Conservation (phyloP, 1,284 basidiomycete genomes). For the Fomitopsis pinicola region DNA sequence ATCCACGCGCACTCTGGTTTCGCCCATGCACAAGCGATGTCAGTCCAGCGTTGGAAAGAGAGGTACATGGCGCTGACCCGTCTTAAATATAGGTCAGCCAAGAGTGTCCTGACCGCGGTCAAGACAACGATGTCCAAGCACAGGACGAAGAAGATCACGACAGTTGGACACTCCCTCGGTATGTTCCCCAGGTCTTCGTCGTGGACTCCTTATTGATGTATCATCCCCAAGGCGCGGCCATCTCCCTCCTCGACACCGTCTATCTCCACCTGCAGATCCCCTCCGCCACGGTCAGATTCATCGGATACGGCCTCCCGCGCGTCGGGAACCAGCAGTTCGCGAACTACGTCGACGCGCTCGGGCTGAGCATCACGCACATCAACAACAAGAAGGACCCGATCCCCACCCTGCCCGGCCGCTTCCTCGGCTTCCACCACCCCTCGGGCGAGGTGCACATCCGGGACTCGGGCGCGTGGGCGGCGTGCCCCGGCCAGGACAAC, state of each 20-base stretch:
- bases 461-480: slow-evolving; percentile 41
- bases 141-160: slow-evolving; percentile 27
- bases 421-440: slow-evolving; percentile 51
- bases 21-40: slow-evolving; percentile 39
- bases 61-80: background rate
- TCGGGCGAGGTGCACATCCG: slow-evolving; percentile 58
- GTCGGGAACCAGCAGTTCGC: slow-evolving; percentile 59
- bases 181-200: background rate
- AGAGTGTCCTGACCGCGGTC: slow-evolving; percentile 34
- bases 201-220: background rate
- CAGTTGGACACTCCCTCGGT: slow-evolving; percentile 40
- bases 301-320: slow-evolving; percentile 52
- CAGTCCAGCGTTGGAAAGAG: background rate
- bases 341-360: slow-evolving; percentile 48
- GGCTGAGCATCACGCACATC: slow-evolving; percentile 33
- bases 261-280: slow-evolving; percentile 43
- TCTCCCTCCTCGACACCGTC: slow-evolving; percentile 44
- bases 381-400: slow-evolving; percentile 28
- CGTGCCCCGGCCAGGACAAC: slow-evolving; percentile 55
- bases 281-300: slow-evolving; percentile 32
- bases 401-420: slow-evolving; percentile 38
- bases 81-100: slow-evolving; percentile 25
- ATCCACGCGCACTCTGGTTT: slow-evolving; percentile 60
- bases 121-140: slow-evolving; percentile 25
- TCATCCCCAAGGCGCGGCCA: slow-evolving; percentile 33